Percentiles rank a stretch among this genome's conserved stretches.
Conservation (phyloP, 2,329 filamentous ascomycete species). For the Penicillium hesseltinei region DNA sequence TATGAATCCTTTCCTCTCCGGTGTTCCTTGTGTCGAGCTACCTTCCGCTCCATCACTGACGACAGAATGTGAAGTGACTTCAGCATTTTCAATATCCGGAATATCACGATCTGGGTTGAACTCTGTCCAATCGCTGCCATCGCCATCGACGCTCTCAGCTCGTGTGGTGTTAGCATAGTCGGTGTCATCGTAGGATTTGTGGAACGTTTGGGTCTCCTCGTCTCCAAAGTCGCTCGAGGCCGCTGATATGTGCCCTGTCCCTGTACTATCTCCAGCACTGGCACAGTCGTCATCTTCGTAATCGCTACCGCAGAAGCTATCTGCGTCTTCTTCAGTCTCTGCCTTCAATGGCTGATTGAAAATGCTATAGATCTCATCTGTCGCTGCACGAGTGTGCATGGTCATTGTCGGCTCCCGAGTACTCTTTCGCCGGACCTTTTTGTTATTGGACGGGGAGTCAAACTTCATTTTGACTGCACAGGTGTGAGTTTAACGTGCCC, state of each 20-base stretch:
- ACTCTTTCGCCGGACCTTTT: slow-evolving; percentile 77
- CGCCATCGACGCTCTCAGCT: slow-evolving; percentile 55
- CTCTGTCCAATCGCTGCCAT: slow-evolving; percentile 77
- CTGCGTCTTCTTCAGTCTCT: slow-evolving; percentile 50
- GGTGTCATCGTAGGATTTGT: slow-evolving; percentile 43
- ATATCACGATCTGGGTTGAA: slow-evolving; percentile 74
- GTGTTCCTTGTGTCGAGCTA: slow-evolving; percentile 36
- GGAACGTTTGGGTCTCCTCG: slow-evolving; percentile 48
- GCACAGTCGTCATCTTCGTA: slow-evolving; percentile 74
- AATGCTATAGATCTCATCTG: slow-evolving; percentile 95
- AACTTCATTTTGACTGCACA: slow-evolving; percentile 84
- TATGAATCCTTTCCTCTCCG: slow-evolving; percentile 45
- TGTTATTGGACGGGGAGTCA: slow-evolving; percentile 78
- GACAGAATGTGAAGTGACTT: slow-evolving; percentile 22
- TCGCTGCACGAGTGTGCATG: slow-evolving; percentile 88
- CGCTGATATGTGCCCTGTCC: slow-evolving; percentile 68
- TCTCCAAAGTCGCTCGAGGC: slow-evolving; percentile 65
- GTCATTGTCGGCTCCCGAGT: slow-evolving; percentile 92
- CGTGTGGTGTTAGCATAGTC: slow-evolving; percentile 40
- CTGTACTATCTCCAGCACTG: slow-evolving; percentile 80
- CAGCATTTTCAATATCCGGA: slow-evolving; percentile 44
- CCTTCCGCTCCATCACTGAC: slow-evolving; percentile 30
- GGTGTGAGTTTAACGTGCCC: slow-evolving; percentile 29
- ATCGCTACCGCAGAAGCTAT: slow-evolving; percentile 65
- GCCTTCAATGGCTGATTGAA: slow-evolving; percentile 80